phyloP scores from a whole-genome alignment of 2,329 filamentous ascomycete species.

The Pseudogymnoascus sp. region DNA sequence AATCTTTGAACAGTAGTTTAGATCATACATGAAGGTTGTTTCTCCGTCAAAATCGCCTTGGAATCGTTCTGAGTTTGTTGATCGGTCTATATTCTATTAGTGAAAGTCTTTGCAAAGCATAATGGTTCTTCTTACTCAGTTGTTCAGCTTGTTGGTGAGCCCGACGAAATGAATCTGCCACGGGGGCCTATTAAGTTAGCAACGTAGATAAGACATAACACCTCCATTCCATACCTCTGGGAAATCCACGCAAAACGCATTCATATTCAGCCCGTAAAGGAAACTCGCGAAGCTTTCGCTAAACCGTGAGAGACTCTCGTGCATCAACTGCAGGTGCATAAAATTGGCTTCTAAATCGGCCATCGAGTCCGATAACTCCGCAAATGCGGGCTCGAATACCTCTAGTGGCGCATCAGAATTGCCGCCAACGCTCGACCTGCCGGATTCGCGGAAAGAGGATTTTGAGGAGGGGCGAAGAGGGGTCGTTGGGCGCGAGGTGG shows the following conservation, averaged over 20 bases:
- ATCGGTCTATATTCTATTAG: conserved; percentile 20
- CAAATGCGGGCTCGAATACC: conserved; percentile 79
- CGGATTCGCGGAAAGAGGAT: conserved; percentile 75
- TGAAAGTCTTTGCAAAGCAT: conserved; percentile 7
- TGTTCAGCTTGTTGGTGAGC: conserved; percentile 52
- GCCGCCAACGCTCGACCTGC: conserved; percentile 44
- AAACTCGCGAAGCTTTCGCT: conserved; percentile 95
- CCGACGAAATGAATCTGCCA: conserved; percentile 73
- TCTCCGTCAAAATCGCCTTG: conserved; percentile 50
- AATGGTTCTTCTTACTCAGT: conserved; percentile 30
- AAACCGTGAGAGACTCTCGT: conserved; percentile 87
- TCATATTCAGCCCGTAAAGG: conserved; percentile 96
- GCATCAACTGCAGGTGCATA: conserved; percentile 94
- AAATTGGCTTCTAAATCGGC: conserved; percentile 95
- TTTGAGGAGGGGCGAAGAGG: conserved; percentile 85
- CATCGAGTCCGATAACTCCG: conserved; percentile 88
- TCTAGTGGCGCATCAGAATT: conserved; percentile 65
- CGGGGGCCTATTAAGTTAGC: conserved; percentile 55
- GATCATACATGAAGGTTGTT: conserved; percentile 72
- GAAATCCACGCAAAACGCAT: conserved; percentile 97
- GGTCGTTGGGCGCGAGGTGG: conserved; percentile 63
- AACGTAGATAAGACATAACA: neutral
- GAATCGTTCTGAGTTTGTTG: conserved; percentile 31
- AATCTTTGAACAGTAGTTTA: conserved; percentile 7
- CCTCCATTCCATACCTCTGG: conserved; percentile 59